Conservation (phyloP, 306 rosid species). For the Quercus variabilis region DNA sequence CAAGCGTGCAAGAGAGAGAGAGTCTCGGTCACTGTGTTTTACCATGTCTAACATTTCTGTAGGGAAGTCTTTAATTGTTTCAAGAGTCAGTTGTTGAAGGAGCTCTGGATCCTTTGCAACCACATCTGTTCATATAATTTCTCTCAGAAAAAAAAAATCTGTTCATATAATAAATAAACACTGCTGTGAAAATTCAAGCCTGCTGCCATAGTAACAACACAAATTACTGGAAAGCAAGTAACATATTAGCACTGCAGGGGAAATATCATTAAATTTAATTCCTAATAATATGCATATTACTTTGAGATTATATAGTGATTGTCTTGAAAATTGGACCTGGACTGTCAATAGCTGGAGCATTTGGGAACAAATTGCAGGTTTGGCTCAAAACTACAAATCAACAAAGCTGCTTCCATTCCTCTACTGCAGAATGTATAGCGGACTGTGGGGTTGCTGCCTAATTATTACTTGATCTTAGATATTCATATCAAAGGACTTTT, state of each 20-base stretch:
- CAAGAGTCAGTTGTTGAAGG: slow-evolving; percentile 2
- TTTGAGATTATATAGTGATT: too few relatives aligned
- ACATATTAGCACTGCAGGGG: background rate
- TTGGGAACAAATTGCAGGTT: too few relatives aligned
- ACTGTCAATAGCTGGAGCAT: too few relatives aligned
- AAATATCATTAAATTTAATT: background rate
- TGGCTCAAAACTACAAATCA: too few relatives aligned
- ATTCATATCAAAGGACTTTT: too few relatives aligned
- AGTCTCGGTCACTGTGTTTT: slow-evolving; percentile 13
- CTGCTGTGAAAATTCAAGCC: background rate
- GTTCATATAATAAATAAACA: background rate
- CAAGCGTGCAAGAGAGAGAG: slow-evolving; percentile 4
- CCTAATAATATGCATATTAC: too few relatives aligned
- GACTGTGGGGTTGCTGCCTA: too few relatives aligned
- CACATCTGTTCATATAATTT: background rate
- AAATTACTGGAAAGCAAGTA: background rate
- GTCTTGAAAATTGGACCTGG: too few relatives aligned
- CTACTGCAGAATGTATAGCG: too few relatives aligned
- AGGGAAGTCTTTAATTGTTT: slow-evolving; percentile 9
- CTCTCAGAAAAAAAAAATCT: background rate
- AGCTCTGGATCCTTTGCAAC: slow-evolving; percentile 13
- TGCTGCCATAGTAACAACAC: background rate
- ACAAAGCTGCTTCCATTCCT: too few relatives aligned
- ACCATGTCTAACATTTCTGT: slow-evolving; percentile 18
- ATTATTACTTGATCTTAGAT: too few relatives aligned